These are phyloP conservation scores for Thelonectria blattea DNA, from an alignment of 2,329 filamentous ascomycete species.

Conservation along the genomic window DNA sequence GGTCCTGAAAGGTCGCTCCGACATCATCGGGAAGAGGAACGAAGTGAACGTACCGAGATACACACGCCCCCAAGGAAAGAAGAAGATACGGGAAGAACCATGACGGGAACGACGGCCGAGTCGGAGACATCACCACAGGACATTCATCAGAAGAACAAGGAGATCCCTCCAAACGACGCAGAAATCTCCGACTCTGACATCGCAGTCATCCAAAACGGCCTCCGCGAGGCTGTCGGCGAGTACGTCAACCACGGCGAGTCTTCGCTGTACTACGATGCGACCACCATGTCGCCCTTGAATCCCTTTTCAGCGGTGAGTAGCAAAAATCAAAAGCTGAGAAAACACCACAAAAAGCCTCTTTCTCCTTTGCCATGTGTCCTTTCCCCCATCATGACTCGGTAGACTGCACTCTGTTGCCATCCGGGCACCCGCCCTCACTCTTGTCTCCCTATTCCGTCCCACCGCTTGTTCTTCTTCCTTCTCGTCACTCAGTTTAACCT, in stretches of 20 bases:
- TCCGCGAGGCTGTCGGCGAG: slow-evolving; percentile 30
- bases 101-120: slow-evolving; percentile 1
- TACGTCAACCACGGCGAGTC: slow-evolving; percentile 42
- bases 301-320: slow-evolving; percentile 59
- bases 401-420: background rate
- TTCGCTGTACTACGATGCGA: slow-evolving; percentile 63
- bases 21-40: slow-evolving; percentile 5
- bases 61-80: background rate
- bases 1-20: slow-evolving; percentile 9
- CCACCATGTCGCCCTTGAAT: slow-evolving; percentile 63
- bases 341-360: background rate
- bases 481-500: too few species aligned
- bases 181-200: slow-evolving; percentile 37
- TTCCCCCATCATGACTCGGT: background rate
- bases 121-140: background rate
- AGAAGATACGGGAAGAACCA: background rate
- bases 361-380: background rate
- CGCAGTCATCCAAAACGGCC: slow-evolving; percentile 31
- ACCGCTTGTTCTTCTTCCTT: background rate
- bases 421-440: background rate
- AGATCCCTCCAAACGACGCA: slow-evolving; percentile 16
- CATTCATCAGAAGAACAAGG: background rate
- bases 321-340: too few species aligned
- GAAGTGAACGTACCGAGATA: background rate
- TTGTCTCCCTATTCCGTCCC: background rate